Conservation (phyloP, 129 eudicot species). For the carrot (Daucus carota) region DNA sequence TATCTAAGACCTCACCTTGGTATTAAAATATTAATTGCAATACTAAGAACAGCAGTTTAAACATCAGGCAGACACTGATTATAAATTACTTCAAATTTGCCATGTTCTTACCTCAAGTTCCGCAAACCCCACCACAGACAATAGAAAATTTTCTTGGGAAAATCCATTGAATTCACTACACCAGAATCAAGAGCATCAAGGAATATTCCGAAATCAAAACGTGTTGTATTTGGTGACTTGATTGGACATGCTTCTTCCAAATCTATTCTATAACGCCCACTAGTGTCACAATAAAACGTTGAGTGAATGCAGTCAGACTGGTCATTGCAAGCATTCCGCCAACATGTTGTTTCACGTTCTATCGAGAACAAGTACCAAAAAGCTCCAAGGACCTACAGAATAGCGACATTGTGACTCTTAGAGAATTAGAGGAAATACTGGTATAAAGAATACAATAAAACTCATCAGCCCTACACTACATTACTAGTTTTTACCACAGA, state of each 20-base stretch:
- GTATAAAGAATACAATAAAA: not conserved
- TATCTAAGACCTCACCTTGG: not conserved
- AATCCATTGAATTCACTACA: constrained; percentile 68
- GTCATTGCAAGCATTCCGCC: constrained; percentile 60
- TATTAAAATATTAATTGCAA: not conserved
- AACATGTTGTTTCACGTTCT: constrained; percentile 90
- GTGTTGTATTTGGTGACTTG: constrained; percentile 30
- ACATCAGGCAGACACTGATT: not conserved
- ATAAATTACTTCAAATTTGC: not conserved
- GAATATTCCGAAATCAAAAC: constrained; percentile 85
- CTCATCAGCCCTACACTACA: not conserved
- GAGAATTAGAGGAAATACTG: not conserved
- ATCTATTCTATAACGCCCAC: not conserved
- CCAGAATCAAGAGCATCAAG: constrained; percentile 80
- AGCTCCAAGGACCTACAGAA: constrained; percentile 72
- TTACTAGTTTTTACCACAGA: not conserved
- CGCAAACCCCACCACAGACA: constrained; percentile 99
- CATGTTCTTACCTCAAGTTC: constrained; percentile 59
- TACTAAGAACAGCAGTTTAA: not conserved
- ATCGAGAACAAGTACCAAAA: constrained; percentile 91
- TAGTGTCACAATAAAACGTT: constrained; percentile 41
- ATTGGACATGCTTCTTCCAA: constrained; percentile 53
- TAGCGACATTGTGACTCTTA: constrained; percentile 1
- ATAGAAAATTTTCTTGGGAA: constrained; percentile 77
- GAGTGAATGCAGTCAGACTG: constrained; percentile 25